These are phyloP conservation scores for Penicillium psychrosexuale DNA, from an alignment of 2,329 filamentous ascomycete species.

Conservation along the genomic window DNA sequence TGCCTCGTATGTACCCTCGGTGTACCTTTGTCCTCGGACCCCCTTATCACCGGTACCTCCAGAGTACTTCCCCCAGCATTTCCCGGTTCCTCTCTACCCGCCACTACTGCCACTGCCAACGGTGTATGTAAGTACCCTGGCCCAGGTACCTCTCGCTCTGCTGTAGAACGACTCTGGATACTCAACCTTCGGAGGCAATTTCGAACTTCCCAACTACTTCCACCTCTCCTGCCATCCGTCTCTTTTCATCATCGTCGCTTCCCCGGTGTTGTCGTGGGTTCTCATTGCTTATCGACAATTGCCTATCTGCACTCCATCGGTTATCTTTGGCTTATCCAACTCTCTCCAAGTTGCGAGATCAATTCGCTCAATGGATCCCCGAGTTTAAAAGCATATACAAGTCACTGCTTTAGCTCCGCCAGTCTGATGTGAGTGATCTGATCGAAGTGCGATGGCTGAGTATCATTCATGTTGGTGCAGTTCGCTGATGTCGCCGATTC, in stretches of 20 bases:
- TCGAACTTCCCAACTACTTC: constrained; percentile 15
- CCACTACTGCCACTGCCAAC: constrained; percentile 13
- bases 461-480: background rate
- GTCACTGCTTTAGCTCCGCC: constrained; percentile 7
- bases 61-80: constrained; percentile 2
- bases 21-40: constrained; percentile 10
- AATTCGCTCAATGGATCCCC: constrained; percentile 17
- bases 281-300: constrained; percentile 7
- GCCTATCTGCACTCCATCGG: constrained; percentile 30
- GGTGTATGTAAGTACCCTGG: constrained; percentile 13
- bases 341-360: constrained; percentile 9
- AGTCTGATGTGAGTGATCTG: constrained; percentile 6
- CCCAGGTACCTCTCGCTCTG: constrained; percentile 21
- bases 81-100: background rate
- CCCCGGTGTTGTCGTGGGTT: constrained; percentile 1
- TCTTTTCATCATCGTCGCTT: constrained; percentile 1
- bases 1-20: constrained; percentile 6
- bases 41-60: constrained; percentile 10
- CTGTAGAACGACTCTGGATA: constrained; percentile 1
- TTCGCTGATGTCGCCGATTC: constrained; percentile 5
- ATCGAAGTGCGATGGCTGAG: background rate
- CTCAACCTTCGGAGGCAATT: constrained; percentile 19
- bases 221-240: constrained; percentile 1
- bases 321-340: constrained; percentile 32
- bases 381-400: constrained; percentile 6